Percentiles rank a stretch among this genome's conserved stretches.
phyloP scores from a whole-genome alignment of 2,329 filamentous ascomycete species.

The Grosmannia huntii region DNA sequence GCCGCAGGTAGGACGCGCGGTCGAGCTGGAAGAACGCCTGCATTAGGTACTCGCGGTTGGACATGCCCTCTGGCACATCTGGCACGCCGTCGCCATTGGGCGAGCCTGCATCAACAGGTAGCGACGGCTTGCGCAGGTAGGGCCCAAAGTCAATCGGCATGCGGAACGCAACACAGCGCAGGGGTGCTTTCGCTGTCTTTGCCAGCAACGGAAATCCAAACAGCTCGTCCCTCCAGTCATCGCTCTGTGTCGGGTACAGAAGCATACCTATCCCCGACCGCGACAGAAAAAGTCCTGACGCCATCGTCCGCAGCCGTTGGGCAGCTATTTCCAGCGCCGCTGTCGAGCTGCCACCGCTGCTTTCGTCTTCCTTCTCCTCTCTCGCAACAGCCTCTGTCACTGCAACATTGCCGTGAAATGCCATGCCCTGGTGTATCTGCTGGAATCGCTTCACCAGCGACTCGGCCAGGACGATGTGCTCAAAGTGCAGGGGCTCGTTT shows the following conservation, averaged over 20 bases:
- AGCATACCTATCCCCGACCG: constrained; percentile 23
- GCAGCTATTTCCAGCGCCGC: constrained; percentile 17
- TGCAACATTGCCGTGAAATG: constrained; percentile 17
- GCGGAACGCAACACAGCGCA: constrained; percentile 27
- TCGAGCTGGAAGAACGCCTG: constrained; percentile 16
- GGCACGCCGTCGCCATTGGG: neutral
- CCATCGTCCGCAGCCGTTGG: constrained; percentile 21
- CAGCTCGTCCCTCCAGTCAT: constrained; percentile 19
- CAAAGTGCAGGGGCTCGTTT: constrained; percentile 17
- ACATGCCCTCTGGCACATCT: neutral
- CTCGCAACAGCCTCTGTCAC: constrained; percentile 2
- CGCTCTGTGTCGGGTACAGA: constrained; percentile 24
- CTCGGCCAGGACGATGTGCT: constrained; percentile 17
- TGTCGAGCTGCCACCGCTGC: neutral
- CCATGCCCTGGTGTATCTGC: constrained; percentile 5
- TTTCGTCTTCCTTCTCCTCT: neutral
- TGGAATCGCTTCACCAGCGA: constrained; percentile 11
- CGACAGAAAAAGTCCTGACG: constrained; percentile 23
- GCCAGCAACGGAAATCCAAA: constrained; percentile 9
- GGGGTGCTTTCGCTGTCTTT: neutral
- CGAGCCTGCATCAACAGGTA: neutral
- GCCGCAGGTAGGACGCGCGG: constrained; percentile 17
- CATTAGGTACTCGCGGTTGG: constrained; percentile 13
- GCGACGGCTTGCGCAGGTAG: constrained; percentile 8
- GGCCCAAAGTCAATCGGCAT: constrained; percentile 12